Conservation (phyloP, 1,139 yeast genomes). For the Keqinozyma sinolaborantium region DNA sequence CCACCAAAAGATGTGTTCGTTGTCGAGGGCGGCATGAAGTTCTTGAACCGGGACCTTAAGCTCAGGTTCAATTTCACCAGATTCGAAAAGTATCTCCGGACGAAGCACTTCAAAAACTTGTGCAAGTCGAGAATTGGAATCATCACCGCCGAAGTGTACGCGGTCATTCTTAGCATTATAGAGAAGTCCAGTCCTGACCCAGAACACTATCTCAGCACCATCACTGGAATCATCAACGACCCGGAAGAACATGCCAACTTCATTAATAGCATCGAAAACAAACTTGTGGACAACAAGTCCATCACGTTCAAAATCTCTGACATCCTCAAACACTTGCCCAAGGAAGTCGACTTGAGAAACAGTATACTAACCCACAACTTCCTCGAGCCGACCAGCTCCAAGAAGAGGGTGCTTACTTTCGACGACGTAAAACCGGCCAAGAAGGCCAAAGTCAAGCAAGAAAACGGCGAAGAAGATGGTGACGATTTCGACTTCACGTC, state of each 20-base stretch:
- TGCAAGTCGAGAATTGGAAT: conserved; percentile 71
- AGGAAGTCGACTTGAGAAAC: conserved; percentile 42
- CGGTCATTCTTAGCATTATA: conserved; percentile 50
- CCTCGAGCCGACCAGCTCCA: conserved; percentile 23
- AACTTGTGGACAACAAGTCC: conserved; percentile 35
- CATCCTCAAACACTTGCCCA: conserved; percentile 43
- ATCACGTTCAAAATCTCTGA: conserved; percentile 54
- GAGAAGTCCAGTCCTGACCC: conserved; percentile 54
- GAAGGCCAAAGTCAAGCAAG: conserved; percentile 43
- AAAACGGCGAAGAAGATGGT: conserved; percentile 25
- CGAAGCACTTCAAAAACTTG: conserved; percentile 58
- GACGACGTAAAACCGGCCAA: conserved; percentile 20
- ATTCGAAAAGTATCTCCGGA: conserved; percentile 64
- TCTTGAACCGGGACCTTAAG: conserved; percentile 48
- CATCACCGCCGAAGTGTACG: conserved; percentile 63
- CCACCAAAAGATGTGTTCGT: conserved; percentile 28
- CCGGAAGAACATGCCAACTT: conserved; percentile 35
- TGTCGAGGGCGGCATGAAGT: conserved; percentile 30
- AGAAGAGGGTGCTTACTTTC: conserved; percentile 24
- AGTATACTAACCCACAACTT: conserved; percentile 42
- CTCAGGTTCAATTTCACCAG: conserved; percentile 64
- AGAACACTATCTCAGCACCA: conserved; percentile 24
- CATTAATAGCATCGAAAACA: conserved; percentile 27
- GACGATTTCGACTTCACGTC: conserved; percentile 17
- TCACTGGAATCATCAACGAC: conserved; percentile 37